These are phyloP conservation scores for Lasiosphaeriaceae sp. DNA, from an alignment of 495 filamentous ascomycete genomes.

Conservation along the genomic window DNA sequence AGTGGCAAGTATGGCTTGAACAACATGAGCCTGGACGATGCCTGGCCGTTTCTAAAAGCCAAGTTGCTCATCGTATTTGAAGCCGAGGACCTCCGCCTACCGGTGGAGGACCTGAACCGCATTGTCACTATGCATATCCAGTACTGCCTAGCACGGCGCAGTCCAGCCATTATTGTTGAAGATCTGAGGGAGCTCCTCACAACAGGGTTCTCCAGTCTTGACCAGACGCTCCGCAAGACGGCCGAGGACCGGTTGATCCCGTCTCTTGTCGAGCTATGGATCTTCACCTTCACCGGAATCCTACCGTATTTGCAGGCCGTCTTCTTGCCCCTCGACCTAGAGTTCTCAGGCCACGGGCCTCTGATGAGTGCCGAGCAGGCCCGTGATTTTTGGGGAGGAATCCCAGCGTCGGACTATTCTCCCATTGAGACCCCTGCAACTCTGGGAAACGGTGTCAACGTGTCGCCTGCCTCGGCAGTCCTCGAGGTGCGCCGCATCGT, in stretches of 20 bases:
- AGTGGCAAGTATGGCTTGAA: conserved; percentile 62
- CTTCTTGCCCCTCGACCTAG: conserved; percentile 88
- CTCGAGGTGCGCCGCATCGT: conserved; percentile 88
- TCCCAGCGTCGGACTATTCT: conserved; percentile 30
- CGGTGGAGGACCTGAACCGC: conserved; percentile 92
- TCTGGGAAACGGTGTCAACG: conserved; percentile 25
- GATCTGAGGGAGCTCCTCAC: conserved; percentile 76
- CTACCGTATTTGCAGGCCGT: conserved; percentile 95
- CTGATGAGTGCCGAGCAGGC: conserved; percentile 73
- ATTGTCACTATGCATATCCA: conserved; percentile 77
- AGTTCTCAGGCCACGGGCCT: conserved; percentile 80
- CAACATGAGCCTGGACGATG: conserved; percentile 83
- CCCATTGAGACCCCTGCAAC: background rate
- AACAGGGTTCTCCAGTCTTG: conserved; percentile 81
- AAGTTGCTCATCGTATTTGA: conserved; percentile 90
- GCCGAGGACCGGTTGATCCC: conserved; percentile 82
- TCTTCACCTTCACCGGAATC: conserved; percentile 82
- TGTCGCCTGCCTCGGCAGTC: conserved; percentile 37
- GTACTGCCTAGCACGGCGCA: conserved; percentile 65
- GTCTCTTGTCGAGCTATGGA: conserved; percentile 88
- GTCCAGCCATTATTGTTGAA: conserved; percentile 65
- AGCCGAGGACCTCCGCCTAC: conserved; percentile 81
- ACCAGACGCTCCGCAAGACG: conserved; percentile 70
- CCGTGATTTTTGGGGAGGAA: conserved; percentile 79
- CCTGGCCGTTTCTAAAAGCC: conserved; percentile 91